phyloP scores from a whole-genome alignment of 208 protist genomes.

The Polymyxa betae region DNA sequence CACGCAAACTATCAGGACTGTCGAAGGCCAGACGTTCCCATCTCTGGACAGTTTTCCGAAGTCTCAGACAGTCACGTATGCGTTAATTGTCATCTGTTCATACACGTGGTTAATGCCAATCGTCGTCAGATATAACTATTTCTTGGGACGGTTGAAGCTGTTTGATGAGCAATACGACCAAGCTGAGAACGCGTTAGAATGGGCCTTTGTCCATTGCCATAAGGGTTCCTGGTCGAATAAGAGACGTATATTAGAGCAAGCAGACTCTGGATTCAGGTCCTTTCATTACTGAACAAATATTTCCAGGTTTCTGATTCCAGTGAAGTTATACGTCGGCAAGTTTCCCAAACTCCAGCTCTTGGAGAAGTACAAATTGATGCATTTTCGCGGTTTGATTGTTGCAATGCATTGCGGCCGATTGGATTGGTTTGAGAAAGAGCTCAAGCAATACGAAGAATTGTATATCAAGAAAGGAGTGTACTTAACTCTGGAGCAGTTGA shows the following conservation, averaged over 20 bases:
- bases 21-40: slow-evolving; percentile 33
- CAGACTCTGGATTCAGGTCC: neutral
- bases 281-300: neutral
- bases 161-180: slow-evolving; percentile 51
- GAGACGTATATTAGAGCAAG: neutral
- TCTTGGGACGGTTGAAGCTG: slow-evolving; percentile 23
- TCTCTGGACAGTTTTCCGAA: slow-evolving; percentile 30
- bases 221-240: slow-evolving; percentile 39
- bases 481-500: slow-evolving; percentile 42
- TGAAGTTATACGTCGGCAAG: slow-evolving; percentile 43
- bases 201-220: slow-evolving; percentile 44
- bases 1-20: slow-evolving; percentile 38
- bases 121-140: slow-evolving; percentile 16
- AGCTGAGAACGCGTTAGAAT: slow-evolving; percentile 20
- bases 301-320: slow-evolving; percentile 30
- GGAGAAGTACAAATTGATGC: slow-evolving; percentile 23
- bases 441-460: neutral
- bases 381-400: neutral
- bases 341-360: neutral
- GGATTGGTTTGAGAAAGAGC: slow-evolving; percentile 44
- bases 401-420: slow-evolving; percentile 22
- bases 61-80: slow-evolving; percentile 44
- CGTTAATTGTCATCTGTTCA: neutral
- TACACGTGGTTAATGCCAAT: neutral
- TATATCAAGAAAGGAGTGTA: slow-evolving; percentile 48